These are phyloP conservation scores for Nigrospora osmanthi DNA, from an alignment of 2,329 filamentous ascomycete genomes.

Conservation along the genomic window DNA sequence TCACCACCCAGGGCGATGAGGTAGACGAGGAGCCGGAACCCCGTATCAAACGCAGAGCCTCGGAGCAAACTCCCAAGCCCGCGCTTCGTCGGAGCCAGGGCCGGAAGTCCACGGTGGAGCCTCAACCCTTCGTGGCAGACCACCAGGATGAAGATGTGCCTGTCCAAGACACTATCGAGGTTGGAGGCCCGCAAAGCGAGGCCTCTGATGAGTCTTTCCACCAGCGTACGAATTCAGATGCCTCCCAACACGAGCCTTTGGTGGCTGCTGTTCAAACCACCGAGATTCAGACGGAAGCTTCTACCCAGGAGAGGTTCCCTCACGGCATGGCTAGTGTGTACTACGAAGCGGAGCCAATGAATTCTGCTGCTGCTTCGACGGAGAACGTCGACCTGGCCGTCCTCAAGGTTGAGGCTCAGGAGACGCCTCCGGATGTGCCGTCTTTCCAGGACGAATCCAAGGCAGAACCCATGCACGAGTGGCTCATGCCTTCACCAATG, in stretches of 20 bases:
- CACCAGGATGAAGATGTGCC: conserved; percentile 33
- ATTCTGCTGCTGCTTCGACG: neutral
- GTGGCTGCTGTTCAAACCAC: conserved; percentile 1
- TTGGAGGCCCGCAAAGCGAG: conserved; percentile 34
- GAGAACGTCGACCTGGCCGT: neutral
- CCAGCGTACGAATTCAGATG: conserved; percentile 18
- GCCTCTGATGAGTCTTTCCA: conserved; percentile 23
- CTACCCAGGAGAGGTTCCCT: too few relatives aligned
- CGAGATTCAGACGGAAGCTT: too few relatives aligned
- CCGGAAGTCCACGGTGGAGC: conserved; percentile 21
- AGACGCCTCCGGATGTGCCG: neutral
- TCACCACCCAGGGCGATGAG: conserved; percentile 12
- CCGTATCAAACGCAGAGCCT: conserved; percentile 19
- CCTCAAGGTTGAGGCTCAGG: conserved; percentile 2
- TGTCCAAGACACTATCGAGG: conserved; percentile 51
- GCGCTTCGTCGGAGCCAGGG: conserved; percentile 13
- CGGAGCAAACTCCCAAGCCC: conserved; percentile 19
- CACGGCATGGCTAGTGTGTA: too few relatives aligned
- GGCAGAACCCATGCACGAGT: too few relatives aligned
- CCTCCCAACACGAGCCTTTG: conserved; percentile 15
- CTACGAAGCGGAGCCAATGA: too few relatives aligned
- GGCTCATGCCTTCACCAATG: too few relatives aligned
- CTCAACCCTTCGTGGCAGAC: conserved; percentile 12
- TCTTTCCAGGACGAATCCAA: too few relatives aligned
- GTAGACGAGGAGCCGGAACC: conserved; percentile 14